phyloP scores from a whole-genome alignment of 2,329 filamentous ascomycete genomes.

The Ceratocystiopsis sp. region DNA sequence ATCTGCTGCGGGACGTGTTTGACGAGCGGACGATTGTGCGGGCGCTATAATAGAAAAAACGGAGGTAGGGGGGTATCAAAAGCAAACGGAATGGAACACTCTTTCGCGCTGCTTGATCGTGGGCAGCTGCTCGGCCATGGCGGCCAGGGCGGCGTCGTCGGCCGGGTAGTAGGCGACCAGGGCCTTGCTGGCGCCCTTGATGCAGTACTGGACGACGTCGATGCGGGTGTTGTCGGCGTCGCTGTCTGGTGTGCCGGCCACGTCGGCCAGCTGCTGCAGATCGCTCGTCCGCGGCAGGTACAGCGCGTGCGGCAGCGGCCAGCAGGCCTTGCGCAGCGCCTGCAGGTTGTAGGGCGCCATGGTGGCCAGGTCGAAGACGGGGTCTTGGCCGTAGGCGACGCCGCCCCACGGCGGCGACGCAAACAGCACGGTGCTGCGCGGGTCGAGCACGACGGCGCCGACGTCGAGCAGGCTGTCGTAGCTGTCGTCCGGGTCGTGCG shows the following conservation, averaged over 20 bases:
- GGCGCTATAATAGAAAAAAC: no score
- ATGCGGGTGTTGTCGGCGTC: constrained; percentile 22
- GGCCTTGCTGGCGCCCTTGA: constrained; percentile 76
- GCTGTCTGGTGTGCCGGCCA: constrained; percentile 12
- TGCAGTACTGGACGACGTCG: constrained; percentile 77
- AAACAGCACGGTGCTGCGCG: constrained; percentile 29
- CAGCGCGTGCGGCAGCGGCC: constrained; percentile 44
- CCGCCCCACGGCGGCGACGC: constrained; percentile 46
- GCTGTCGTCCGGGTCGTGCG: constrained; percentile 10
- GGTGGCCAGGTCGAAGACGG: constrained; percentile 64
- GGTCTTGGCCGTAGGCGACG: constrained; percentile 35
- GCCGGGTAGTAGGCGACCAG: constrained; percentile 37
- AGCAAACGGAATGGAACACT: not conserved
- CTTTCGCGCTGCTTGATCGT: no score
- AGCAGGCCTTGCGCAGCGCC: constrained; percentile 46
- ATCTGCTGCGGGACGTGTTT: constrained; percentile 59
- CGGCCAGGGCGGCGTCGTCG: no score
- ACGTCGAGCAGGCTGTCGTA: not conserved
- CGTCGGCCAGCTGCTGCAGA: constrained; percentile 54
- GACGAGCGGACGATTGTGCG: constrained; percentile 55
- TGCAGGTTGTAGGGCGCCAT: constrained; percentile 78
- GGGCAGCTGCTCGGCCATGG: no score
- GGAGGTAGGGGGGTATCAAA: constrained; percentile 23
- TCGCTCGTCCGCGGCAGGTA: constrained; percentile 79
- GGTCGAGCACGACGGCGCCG: constrained; percentile 20